phyloP scores from a whole-genome alignment of 768 basidiomycete genomes.

The Lactifluus volemus region DNA sequence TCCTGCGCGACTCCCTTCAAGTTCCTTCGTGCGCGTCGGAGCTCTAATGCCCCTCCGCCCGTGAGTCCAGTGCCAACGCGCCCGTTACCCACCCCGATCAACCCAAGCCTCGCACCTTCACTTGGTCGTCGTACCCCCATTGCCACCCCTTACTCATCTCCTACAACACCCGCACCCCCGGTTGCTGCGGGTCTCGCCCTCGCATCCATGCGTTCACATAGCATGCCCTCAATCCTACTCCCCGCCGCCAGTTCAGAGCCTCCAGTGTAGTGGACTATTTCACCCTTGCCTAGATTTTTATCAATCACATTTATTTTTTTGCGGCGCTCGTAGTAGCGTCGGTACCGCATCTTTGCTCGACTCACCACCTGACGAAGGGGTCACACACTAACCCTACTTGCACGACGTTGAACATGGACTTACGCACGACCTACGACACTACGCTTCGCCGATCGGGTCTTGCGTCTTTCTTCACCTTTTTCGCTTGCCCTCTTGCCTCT shows the following conservation, averaged over 20 bases:
- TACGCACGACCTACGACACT: constrained; percentile 6
- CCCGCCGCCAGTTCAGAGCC: not conserved
- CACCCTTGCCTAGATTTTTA: constrained; percentile 4
- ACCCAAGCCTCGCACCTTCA: constrained; percentile 3
- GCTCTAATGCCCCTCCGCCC: constrained; percentile 12
- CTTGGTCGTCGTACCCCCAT: constrained; percentile 18
- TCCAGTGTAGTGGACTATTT: not conserved
- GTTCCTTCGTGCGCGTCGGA: constrained; percentile 16
- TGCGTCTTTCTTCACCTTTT: not conserved
- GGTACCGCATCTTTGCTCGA: not conserved
- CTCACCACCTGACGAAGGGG: constrained; percentile 5
- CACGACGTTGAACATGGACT: constrained; percentile 10
- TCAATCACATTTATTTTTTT: constrained; percentile 14
- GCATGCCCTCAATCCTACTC: constrained; percentile 17
- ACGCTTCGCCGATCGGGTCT: constrained; percentile 3
- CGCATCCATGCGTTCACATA: constrained; percentile 17
- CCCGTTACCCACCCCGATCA: constrained; percentile 10
- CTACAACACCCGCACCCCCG: constrained; percentile 16
- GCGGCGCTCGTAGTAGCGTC: not conserved
- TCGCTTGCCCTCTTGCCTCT: not conserved
- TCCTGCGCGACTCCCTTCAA: constrained; percentile 3
- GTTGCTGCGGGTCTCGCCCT: not conserved
- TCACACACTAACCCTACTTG: constrained; percentile 4
- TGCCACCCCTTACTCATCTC: constrained; percentile 17
- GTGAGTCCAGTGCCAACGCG: constrained; percentile 13